Base-by-base conservation (phyloP, 192 early-diverging fungal species). In the Umbelopsis sp. region DNA sequence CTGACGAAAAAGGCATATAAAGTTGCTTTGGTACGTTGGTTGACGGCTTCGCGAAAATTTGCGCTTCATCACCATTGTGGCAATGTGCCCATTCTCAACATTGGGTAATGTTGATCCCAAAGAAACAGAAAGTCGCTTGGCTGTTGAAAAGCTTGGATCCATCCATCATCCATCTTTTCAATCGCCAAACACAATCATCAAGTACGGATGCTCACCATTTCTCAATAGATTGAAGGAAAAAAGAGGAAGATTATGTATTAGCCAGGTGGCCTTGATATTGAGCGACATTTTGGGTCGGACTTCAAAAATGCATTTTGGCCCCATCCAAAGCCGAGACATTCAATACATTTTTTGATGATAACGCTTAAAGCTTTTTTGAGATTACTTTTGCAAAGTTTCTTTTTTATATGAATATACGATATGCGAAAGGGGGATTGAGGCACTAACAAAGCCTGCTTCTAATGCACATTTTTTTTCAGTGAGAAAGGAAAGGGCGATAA, bases 351-450 rank as follows among this genome's bases (percentile, higher is more conserved):
- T 25, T 3, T 27, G 25, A 10, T 16, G 4, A 30, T 30, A 61
- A 6, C 25, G 27, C 9, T 35, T 0, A 25, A 33, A 35, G 16
- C 25, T 61, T 61, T 35, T 61, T 61, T 13, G 10, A 41, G 10
- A 41, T 41, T 41, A 4, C 37, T 41, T 41, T 41, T 41, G 37
- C 5, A 0, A 9, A 41, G 5, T 37, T 61, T 35, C 1, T 27
- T 27, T 61, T 27, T 35, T 35, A 37, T n/a, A 35, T 16, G 16
- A 61, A 27, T 61, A 61, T 61, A 61, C 30, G 55, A 61, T 25
- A 61, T 61, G 55, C 55, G 55, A 61, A 61, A 61, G 55, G 55
- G 55, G 55, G 55, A 61, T 53, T 61, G 55, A 61, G 55, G 55
- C 55, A 61, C 55, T 61, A 61, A 12, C 55, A 61, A 61, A 61